phyloP scores from a whole-genome alignment of 768 basidiomycete genomes.

The Epithele typhae region DNA sequence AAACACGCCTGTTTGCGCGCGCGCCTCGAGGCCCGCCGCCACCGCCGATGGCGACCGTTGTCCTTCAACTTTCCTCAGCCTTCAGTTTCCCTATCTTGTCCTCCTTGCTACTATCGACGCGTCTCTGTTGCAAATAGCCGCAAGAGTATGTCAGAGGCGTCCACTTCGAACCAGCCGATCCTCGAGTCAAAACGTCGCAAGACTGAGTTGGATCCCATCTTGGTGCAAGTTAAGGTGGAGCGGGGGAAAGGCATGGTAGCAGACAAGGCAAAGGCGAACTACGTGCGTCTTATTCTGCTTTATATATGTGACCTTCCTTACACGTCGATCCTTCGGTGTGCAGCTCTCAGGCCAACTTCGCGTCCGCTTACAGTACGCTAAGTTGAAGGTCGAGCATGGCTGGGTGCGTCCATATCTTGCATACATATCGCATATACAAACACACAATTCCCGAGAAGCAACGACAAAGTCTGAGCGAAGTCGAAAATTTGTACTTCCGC shows the following conservation, averaged over 20 bases:
- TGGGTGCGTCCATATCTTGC: constrained; percentile 48
- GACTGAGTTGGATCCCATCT: background rate
- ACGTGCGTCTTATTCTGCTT: background rate
- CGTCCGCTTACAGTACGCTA: constrained; percentile 71
- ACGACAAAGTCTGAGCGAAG: constrained; percentile 75
- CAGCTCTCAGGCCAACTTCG: constrained; percentile 71
- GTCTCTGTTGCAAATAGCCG: background rate
- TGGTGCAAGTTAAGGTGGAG: background rate
- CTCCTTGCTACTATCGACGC: background rate
- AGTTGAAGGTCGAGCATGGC: constrained; percentile 75
- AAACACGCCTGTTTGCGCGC: too few species aligned
- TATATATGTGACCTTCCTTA: background rate
- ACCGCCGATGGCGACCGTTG: too few species aligned
- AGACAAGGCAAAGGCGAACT: background rate
- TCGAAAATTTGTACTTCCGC: constrained; percentile 79
- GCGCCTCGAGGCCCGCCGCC: too few species aligned
- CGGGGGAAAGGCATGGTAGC: background rate
- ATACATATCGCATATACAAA: background rate
- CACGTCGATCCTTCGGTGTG: background rate
- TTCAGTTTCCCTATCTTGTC: background rate
- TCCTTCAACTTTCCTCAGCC: too few species aligned
- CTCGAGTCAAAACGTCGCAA: background rate
- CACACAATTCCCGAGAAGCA: constrained; percentile 45
- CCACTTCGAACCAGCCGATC: background rate
- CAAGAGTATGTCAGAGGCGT: background rate